phyloP scores from a whole-genome alignment of 106 monocot species.

The Dendrobium huoshanense region DNA sequence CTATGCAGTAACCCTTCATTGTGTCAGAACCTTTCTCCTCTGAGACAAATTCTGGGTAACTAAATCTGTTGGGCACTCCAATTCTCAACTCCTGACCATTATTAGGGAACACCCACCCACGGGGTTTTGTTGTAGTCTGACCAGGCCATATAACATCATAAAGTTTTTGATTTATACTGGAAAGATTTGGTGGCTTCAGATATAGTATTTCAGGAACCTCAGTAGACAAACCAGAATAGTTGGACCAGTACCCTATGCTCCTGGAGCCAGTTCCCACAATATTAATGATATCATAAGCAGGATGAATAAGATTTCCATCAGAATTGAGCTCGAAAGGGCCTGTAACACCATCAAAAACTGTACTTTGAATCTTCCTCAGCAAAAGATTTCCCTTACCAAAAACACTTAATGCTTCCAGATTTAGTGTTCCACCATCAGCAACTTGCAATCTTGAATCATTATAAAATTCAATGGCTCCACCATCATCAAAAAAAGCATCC shows the following conservation, averaged over 20 bases:
- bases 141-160: constrained; percentile 71
- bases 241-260: constrained; percentile 71
- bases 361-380: constrained; percentile 31
- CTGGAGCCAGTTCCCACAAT: constrained; percentile 36
- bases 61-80: constrained; percentile 63
- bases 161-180: constrained; percentile 34
- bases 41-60: constrained; percentile 56
- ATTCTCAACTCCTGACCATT: constrained; percentile 61
- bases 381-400: constrained; percentile 47
- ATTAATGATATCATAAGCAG: constrained; percentile 73
- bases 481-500: constrained; percentile 56
- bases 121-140: constrained; percentile 36
- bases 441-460: constrained; percentile 47
- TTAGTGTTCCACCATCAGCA: constrained; percentile 32
- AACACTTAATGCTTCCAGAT: constrained; percentile 28
- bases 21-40: constrained; percentile 27
- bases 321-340: constrained; percentile 55
- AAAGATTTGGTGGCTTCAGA: constrained; percentile 27
- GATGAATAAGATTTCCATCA: constrained; percentile 48
- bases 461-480: constrained; percentile 67
- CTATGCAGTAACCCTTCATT: constrained; percentile 56
- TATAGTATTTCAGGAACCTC: constrained; percentile 51
- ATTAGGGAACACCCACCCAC: constrained; percentile 80
- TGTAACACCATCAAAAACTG: constrained; percentile 54
- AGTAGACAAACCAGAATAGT: constrained; percentile 52